Evolutionary conservation across 352 stramenopile species (phyloP).

Genomic region (Pythium apleroticum): DNA sequence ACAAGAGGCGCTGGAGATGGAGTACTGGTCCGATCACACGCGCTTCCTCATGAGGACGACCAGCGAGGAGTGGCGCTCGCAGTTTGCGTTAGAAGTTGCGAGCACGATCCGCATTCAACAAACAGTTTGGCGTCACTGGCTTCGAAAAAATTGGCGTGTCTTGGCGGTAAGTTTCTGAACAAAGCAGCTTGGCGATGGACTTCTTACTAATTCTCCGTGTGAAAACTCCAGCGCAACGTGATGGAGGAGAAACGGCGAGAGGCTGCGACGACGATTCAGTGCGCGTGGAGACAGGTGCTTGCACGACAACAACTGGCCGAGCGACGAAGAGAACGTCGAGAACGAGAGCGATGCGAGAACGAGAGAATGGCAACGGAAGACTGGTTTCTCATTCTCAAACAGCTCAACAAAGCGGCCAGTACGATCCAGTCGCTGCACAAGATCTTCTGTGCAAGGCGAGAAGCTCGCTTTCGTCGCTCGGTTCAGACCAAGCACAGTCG

Average conservation of each 20-base stretch:
- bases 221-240: slow-evolving; percentile 24
- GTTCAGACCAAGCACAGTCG: slow-evolving; percentile 31
- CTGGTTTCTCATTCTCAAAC: slow-evolving; percentile 35
- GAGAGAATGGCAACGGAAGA: slow-evolving; percentile 45
- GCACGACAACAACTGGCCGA: slow-evolving; percentile 28
- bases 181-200: neutral
- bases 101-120: slow-evolving; percentile 40
- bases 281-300: slow-evolving; percentile 37
- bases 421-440: slow-evolving; percentile 58
- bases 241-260: slow-evolving; percentile 33
- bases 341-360: slow-evolving; percentile 40
- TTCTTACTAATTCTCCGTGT: neutral
- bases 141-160: slow-evolving; percentile 25
- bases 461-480: slow-evolving; percentile 15
- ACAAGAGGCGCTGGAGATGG: slow-evolving; percentile 33
- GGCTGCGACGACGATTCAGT: slow-evolving; percentile 45
- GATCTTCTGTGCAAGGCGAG: slow-evolving; percentile 37
- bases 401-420: slow-evolving; percentile 37
- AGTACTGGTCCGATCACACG: slow-evolving; percentile 48
- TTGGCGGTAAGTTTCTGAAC: slow-evolving; percentile 16
- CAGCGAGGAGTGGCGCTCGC: slow-evolving; percentile 41
- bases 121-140: slow-evolving; percentile 22
- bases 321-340: slow-evolving; percentile 29
- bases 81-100: slow-evolving; percentile 42
- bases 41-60: slow-evolving; percentile 45